Evolutionary conservation across 2,329 filamentous ascomycete genomes (phyloP).

Genomic region (Cercospora berteroae): DNA sequence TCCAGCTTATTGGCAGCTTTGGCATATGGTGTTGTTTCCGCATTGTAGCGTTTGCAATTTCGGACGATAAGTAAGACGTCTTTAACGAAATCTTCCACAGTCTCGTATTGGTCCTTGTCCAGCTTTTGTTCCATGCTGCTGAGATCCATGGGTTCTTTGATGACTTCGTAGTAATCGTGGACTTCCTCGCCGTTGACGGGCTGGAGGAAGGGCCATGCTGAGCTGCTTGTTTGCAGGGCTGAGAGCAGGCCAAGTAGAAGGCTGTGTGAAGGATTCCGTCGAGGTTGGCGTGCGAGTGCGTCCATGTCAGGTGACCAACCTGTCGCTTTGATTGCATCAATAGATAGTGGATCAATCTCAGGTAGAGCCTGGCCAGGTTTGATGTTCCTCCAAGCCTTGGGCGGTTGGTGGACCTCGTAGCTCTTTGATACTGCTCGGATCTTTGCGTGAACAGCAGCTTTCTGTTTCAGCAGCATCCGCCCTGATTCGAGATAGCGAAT

Average conservation of each 20-base stretch:
- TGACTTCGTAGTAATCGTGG: constrained; percentile 97
- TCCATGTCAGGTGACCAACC: constrained; percentile 99
- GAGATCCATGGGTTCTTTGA: constrained; percentile 96
- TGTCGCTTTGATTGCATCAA: constrained; percentile 81
- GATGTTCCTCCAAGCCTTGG: constrained; percentile 74
- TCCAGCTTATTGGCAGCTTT: constrained; percentile 92
- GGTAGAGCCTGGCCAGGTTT: constrained; percentile 52
- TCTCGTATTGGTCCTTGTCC: constrained; percentile 87
- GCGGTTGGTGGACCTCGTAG: constrained; percentile 81
- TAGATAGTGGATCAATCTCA: constrained; percentile 79
- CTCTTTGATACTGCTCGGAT: constrained; percentile 87
- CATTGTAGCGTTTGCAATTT: constrained; percentile 96
- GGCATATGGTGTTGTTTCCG: constrained; percentile 89
- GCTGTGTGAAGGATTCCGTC: constrained; percentile 95
- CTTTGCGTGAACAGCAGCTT: constrained; percentile 91
- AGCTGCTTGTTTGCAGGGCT: constrained; percentile 89
- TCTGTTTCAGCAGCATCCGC: constrained; percentile 95
- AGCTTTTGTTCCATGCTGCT: constrained; percentile 94
- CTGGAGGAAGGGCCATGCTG: constrained; percentile 90
- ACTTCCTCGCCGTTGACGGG: constrained; percentile 96
- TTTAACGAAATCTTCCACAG: constrained; percentile 84
- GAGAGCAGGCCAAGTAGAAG: constrained; percentile 89
- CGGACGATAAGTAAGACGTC: constrained; percentile 88
- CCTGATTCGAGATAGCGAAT: constrained; percentile 91
- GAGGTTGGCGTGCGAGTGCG: constrained; percentile 87